Percentiles rank a stretch among this genome's conserved stretches.
Conservation (phyloP, 2,329 filamentous ascomycete species). For the Aspergillus neotritici region DNA sequence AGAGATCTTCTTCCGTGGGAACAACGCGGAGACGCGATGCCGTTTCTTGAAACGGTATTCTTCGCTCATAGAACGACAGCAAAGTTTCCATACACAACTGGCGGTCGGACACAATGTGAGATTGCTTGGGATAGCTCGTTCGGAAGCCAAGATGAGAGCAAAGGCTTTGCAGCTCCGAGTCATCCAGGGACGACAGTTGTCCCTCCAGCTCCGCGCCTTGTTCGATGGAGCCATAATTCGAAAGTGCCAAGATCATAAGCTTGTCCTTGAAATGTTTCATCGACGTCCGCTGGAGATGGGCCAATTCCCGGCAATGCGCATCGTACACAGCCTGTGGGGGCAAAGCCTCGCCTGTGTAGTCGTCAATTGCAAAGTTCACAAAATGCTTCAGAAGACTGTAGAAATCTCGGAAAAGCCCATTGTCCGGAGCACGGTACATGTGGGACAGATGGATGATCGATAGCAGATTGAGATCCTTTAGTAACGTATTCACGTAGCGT, state of each 20-base stretch:
- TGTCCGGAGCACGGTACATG: slow-evolving; percentile 67
- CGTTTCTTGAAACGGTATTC: slow-evolving; percentile 74
- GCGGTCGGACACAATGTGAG: slow-evolving; percentile 58
- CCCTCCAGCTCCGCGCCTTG: slow-evolving; percentile 70
- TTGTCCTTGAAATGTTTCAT: slow-evolving; percentile 84
- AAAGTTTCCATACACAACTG: slow-evolving; percentile 58
- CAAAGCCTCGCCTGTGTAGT: slow-evolving; percentile 76
- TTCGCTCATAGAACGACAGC: slow-evolving; percentile 67
- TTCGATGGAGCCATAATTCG: slow-evolving; percentile 85
- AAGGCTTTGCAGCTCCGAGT: slow-evolving; percentile 67
- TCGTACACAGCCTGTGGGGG: slow-evolving; percentile 70
- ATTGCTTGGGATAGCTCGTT: slow-evolving; percentile 70
- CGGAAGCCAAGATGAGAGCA: slow-evolving; percentile 69
- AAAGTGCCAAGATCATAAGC: slow-evolving; percentile 81
- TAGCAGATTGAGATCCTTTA: slow-evolving; percentile 79
- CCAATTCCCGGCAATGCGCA: slow-evolving; percentile 68
- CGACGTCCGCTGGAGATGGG: slow-evolving; percentile 70
- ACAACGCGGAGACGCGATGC: slow-evolving; percentile 65
- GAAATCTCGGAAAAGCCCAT: slow-evolving; percentile 73
- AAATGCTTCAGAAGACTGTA: slow-evolving; percentile 78
- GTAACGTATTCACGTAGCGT: slow-evolving; percentile 82
- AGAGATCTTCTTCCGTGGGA: slow-evolving; percentile 77
- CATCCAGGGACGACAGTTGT: slow-evolving; percentile 66
- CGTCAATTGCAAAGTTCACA: slow-evolving; percentile 81
- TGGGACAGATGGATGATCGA: slow-evolving; percentile 72